Conservation (phyloP, 2,329 filamentous ascomycete species). For the Aspergillus unguis region DNA sequence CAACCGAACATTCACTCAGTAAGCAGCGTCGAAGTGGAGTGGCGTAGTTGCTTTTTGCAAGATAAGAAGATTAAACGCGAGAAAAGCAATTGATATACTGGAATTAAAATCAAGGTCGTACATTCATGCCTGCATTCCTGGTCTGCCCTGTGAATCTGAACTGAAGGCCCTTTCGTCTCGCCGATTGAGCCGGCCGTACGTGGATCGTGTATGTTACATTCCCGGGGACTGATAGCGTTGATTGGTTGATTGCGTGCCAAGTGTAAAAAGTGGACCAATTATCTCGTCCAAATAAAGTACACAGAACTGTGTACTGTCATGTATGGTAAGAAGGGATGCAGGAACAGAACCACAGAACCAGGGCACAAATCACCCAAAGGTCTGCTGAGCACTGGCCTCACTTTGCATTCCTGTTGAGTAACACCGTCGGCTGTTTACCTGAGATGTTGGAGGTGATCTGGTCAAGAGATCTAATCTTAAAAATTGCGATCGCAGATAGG, state of each 20-base stretch:
- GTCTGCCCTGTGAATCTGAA: not conserved
- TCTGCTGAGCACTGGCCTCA: no score
- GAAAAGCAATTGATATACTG: not conserved
- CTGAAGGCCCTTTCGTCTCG: not conserved
- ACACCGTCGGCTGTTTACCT: no score
- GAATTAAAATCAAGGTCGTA: not conserved
- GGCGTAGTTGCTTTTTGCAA: not conserved
- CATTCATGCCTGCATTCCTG: not conserved
- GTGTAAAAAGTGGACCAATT: not conserved
- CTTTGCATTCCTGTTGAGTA: no score
- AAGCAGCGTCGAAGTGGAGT: not conserved
- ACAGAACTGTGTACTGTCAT: not conserved
- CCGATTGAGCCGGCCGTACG: not conserved
- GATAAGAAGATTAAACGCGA: not conserved
- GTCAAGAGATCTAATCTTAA: no score
- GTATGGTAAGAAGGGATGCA: not conserved
- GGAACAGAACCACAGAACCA: not conserved
- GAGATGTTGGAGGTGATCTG: no score
- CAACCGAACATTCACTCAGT: not conserved
- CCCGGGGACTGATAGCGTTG: not conserved
- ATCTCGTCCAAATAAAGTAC: not conserved
- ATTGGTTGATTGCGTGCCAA: not conserved
- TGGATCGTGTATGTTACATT: not conserved
- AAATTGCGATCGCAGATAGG: no score
- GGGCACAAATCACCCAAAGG: no score